These are phyloP conservation scores for Fusarium praegraminearum DNA, from an alignment of 2,329 filamentous ascomycete species.

Conservation along the genomic window DNA sequence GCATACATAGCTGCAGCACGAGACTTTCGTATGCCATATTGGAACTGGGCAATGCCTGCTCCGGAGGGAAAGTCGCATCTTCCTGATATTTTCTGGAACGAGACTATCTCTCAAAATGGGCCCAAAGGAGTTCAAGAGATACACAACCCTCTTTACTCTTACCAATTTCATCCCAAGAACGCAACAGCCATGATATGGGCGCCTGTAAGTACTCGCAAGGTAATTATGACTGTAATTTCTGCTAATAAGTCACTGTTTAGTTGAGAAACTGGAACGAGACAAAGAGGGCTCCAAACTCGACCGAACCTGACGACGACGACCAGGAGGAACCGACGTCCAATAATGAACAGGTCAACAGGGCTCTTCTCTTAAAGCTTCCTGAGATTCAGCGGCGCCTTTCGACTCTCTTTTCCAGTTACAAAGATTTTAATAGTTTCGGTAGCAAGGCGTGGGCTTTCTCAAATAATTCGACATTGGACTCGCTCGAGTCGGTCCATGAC, in stretches of 20 bases:
- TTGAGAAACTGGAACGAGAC: slow-evolving; percentile 71
- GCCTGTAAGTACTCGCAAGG: slow-evolving; percentile 62
- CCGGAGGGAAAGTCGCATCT: slow-evolving; percentile 62
- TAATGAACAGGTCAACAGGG: slow-evolving; percentile 66
- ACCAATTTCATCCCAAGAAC: slow-evolving; percentile 71
- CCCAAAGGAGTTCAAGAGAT: slow-evolving; percentile 68
- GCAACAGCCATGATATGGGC: slow-evolving; percentile 67
- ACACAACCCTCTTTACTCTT: slow-evolving; percentile 71
- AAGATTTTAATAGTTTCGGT: slow-evolving; percentile 75
- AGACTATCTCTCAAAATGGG: slow-evolving; percentile 64
- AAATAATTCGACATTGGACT: slow-evolving; percentile 67
- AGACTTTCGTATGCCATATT: slow-evolving; percentile 68
- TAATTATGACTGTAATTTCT: too few species aligned
- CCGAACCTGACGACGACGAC: slow-evolving; percentile 33
- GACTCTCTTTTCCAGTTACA: slow-evolving; percentile 74
- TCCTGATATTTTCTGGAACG: slow-evolving; percentile 60
- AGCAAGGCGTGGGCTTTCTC: slow-evolving; percentile 73
- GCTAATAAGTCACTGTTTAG: slow-evolving; percentile 51
- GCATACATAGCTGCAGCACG: slow-evolving; percentile 64
- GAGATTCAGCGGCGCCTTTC: slow-evolving; percentile 73
- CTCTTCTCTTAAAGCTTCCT: slow-evolving; percentile 59
- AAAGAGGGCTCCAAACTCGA: slow-evolving; percentile 64
- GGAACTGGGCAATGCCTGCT: slow-evolving; percentile 68
- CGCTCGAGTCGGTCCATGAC: slow-evolving; percentile 74
- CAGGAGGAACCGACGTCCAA: slow-evolving; percentile 61